Base-by-base conservation (phyloP, 164 flowering plant species). In the Malania oleifera region DNA sequence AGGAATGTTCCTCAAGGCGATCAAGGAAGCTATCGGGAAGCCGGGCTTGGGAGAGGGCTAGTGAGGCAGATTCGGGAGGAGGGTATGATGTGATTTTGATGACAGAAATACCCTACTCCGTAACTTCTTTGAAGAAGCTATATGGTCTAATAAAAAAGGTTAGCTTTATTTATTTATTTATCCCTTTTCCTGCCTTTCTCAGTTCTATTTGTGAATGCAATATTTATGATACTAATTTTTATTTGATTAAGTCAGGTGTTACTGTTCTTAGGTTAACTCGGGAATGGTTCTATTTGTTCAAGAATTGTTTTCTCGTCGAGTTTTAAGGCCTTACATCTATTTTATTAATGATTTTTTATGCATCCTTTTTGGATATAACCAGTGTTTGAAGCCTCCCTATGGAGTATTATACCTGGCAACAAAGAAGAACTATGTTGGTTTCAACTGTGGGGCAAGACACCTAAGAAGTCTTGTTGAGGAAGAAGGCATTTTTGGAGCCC, bases 311-410 rank as follows among this genome's bases (percentile, higher is more conserved):
- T n/a, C n/a, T n/a, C n/a, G n/a, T n/a, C n/a, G n/a, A 15, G 43
- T 39, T 15, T 44, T 44, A 5, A 17, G 15, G 48, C 22, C 48
- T 19, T 44, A 9, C 37, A 4, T 31, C 48, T 15, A 19, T 44
- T 15, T 44, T 44, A 4, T 5, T 19, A 44, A 15, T 19, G n/a
- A n/a, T n/a, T n/a, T n/a, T n/a, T n/a, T n/a, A n/a, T 45, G 20
- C 49, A 7, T 45, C 7, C 49, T 15, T 25, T 57, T 24, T 24
- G 35, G 48, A 46, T 57, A 6, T 48, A 10, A 52, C 13, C 74
- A 90, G 97, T 87, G 95, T 60, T 24, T 86, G 72, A 80, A 89
- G 73, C 97, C 96, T n/a, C 95, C 95, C 1, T 87, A 90, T 65
- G 97, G 97, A 66, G 86, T 87, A 37, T n/a, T 82, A 29, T 90